Conservation (phyloP, 805 yeast species). For the Metschnikowia orientalis region DNA sequence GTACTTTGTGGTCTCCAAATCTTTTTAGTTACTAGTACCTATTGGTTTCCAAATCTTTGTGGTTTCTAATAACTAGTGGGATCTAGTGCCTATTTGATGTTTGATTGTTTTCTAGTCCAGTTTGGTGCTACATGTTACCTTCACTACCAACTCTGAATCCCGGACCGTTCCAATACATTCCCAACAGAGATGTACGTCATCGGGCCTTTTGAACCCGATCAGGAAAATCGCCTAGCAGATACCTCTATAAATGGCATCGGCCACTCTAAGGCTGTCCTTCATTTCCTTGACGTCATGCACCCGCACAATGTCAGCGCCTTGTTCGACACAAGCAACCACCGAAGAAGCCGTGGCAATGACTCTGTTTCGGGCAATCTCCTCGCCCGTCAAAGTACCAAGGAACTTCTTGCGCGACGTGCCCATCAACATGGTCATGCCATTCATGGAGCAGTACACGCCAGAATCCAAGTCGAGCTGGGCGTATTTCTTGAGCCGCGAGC, state of each 20-base stretch:
- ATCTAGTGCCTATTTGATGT: no score
- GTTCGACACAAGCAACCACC: constrained; percentile 66
- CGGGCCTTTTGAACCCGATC: no score
- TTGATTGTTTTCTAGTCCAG: no score
- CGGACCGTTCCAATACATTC: no score
- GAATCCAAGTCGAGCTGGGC: constrained; percentile 21
- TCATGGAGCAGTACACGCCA: constrained; percentile 38
- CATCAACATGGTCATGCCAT: constrained; percentile 61
- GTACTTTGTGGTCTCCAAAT: no score
- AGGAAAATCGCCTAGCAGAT: constrained; percentile 1
- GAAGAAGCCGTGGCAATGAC: constrained; percentile 74
- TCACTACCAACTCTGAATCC: no score
- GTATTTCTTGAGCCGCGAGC: constrained; percentile 46
- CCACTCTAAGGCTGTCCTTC: constrained; percentile 44
- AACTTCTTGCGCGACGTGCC: constrained; percentile 91
- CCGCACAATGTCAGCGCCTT: constrained; percentile 74
- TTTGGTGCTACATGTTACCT: no score
- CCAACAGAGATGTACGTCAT: no score
- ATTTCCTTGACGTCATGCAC: constrained; percentile 77
- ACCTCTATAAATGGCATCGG: constrained; percentile 62
- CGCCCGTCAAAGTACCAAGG: constrained; percentile 69
- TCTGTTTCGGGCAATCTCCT: constrained; percentile 54
- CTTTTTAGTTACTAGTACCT: no score
- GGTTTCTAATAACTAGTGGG: no score
- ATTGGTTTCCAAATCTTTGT: no score